Percentiles rank a stretch among this genome's conserved stretches.
Evolutionary conservation across 2,329 filamentous ascomycete genomes (phyloP).

Genomic region (Tolypocladium album): DNA sequence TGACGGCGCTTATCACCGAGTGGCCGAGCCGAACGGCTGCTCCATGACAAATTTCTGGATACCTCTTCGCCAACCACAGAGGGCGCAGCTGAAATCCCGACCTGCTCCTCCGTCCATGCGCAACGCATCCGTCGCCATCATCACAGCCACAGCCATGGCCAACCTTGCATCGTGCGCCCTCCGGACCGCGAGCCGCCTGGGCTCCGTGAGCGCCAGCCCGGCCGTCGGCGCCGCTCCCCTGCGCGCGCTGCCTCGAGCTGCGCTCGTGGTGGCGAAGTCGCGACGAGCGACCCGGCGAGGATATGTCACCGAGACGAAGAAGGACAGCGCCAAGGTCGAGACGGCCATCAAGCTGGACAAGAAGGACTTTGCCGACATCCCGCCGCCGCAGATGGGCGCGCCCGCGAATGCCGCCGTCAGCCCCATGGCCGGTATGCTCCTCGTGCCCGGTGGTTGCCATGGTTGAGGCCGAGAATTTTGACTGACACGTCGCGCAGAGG

Average conservation of each 20-base stretch:
- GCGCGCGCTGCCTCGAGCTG: constrained; percentile 14
- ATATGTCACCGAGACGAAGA: constrained; percentile 79
- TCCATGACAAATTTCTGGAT: constrained; percentile 24
- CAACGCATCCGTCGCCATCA: constrained; percentile 10
- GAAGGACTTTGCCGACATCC: constrained; percentile 60
- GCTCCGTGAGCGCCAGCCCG: constrained; percentile 14
- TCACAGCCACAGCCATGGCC: constrained; percentile 37
- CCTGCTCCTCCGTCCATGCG: constrained; percentile 7
- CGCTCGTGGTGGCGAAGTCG: constrained; percentile 12
- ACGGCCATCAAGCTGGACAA: constrained; percentile 80
- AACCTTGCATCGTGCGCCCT: constrained; percentile 56
- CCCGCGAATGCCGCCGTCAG: constrained; percentile 53
- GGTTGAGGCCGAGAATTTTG: background rate
- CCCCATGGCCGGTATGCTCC: constrained; percentile 50
- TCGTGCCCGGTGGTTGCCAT: background rate
- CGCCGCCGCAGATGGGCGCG: constrained; percentile 18
- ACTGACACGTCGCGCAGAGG: constrained; percentile 34
- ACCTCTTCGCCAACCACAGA: background rate
- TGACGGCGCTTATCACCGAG: constrained; percentile 23
- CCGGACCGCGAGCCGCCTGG: constrained; percentile 61
- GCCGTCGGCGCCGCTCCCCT: background rate
- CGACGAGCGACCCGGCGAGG: constrained; percentile 33
- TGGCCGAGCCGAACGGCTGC: constrained; percentile 18
- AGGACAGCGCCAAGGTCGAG: constrained; percentile 73
- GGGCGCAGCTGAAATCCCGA: constrained; percentile 5